A percentile compares a stretch with the other conserved stretches of the same genome.
Conservation (phyloP, 345 rosid species). For the Firmiana major region DNA sequence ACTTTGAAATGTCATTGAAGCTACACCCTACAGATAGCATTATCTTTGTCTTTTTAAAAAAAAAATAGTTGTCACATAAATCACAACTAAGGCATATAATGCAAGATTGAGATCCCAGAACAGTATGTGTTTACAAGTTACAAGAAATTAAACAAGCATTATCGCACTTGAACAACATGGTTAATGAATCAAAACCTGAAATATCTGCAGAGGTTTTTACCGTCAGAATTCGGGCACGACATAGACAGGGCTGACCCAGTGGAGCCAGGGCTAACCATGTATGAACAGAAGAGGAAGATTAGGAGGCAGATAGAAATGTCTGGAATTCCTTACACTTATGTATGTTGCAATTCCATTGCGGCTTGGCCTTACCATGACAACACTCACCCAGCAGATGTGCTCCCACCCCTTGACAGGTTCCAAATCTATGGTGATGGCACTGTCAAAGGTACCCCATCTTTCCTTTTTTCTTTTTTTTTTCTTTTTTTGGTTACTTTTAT, state of each 20-base stretch:
- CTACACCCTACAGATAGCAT: too few species aligned
- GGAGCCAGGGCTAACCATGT: conserved; percentile 40
- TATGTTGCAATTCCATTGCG: conserved; percentile 40
- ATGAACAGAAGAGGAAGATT: conserved; percentile 24
- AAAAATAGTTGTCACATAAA: too few species aligned
- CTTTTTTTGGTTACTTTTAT: not conserved
- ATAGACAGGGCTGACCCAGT: conserved; percentile 35
- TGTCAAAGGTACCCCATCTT: conserved; percentile 24
- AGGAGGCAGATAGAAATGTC: conserved; percentile 27
- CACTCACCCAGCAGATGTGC: conserved; percentile 33
- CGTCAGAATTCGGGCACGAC: conserved; percentile 40
- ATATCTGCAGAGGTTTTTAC: conserved; percentile 29
- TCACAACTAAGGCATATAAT: too few species aligned
- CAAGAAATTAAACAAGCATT: too few species aligned
- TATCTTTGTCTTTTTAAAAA: too few species aligned
- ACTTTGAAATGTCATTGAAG: not conserved
- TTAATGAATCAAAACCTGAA: not conserved
- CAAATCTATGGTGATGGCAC: conserved; percentile 35
- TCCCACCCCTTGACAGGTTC: conserved; percentile 35
- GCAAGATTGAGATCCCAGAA: not conserved
- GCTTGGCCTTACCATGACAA: conserved; percentile 44
- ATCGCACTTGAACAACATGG: not conserved
- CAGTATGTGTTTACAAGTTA: too few species aligned
- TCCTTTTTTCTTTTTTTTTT: not conserved
- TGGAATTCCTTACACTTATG: conserved; percentile 37